These are phyloP conservation scores for Coniochaeta prunicola DNA, from an alignment of 2,329 filamentous ascomycete species.

Conservation along the genomic window DNA sequence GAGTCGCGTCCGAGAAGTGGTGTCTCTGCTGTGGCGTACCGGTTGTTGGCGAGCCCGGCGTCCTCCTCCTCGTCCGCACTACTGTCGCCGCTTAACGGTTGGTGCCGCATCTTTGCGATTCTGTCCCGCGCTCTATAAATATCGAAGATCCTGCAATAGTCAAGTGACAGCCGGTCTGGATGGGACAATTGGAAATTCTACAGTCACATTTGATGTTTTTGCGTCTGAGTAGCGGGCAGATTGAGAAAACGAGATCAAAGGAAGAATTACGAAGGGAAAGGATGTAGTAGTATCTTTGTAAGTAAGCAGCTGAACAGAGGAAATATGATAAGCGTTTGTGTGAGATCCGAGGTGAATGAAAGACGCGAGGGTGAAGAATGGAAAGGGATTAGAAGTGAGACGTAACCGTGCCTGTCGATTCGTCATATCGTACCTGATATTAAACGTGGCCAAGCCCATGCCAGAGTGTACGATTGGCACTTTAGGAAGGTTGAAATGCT, in stretches of 20 bases:
- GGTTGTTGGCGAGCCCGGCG: neutral
- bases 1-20: neutral
- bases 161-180: neutral
- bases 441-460: neutral
- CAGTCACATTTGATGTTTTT: neutral
- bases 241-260: neutral
- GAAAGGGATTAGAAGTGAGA: neutral
- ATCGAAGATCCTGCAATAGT: neutral
- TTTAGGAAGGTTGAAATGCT: neutral
- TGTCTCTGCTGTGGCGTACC: neutral
- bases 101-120: neutral
- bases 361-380: neutral
- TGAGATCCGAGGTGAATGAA: neutral
- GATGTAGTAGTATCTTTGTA: neutral
- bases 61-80: conserved; percentile 1
- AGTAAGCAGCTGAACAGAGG: neutral
- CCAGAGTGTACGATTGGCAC: too few relatives aligned
- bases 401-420: neutral
- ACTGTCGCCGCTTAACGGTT: neutral
- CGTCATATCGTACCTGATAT: neutral
- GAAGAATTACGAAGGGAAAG: neutral
- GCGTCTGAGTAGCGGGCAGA: neutral
- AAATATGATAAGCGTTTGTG: neutral
- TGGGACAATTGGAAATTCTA: neutral
- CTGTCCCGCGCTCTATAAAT: neutral